Conservation (phyloP, 176 grass and related monocot species). For the Oryza glumipatula region DNA sequence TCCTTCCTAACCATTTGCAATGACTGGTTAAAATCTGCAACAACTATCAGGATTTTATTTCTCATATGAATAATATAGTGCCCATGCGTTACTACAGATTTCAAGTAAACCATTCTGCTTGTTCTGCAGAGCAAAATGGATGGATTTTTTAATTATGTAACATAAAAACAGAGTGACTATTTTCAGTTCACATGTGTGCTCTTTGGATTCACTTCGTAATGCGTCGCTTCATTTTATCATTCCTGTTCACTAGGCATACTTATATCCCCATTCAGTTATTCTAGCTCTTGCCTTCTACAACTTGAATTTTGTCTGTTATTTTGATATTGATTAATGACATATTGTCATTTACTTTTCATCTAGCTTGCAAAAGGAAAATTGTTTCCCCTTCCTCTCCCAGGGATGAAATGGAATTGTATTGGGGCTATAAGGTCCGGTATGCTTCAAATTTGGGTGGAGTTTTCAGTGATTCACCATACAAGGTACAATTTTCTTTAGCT, state of each 20-base stretch:
- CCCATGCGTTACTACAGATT: not conserved
- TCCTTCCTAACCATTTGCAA: conserved; percentile 19
- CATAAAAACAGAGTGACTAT: not conserved
- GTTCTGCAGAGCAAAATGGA: not conserved
- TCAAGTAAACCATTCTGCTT: not conserved
- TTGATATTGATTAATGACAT: conserved; percentile 29
- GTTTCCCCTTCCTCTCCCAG: conserved; percentile 56
- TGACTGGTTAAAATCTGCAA: not conserved
- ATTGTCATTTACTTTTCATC: conserved; percentile 23
- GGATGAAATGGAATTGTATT: conserved; percentile 75
- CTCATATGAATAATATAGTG: not conserved
- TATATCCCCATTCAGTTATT: not conserved
- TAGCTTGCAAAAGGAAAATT: conserved; percentile 72
- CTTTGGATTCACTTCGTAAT: not conserved
- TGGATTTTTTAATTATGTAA: not conserved
- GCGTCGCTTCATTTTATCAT: not conserved
- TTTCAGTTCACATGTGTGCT: not conserved
- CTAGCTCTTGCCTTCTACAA: conserved; percentile 4
- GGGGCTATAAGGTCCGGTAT: conserved; percentile 96
- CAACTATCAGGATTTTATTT: not conserved
- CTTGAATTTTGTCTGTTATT: conserved; percentile 20
- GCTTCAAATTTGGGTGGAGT: conserved; percentile 79
- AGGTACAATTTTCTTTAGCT: conserved; percentile 62
- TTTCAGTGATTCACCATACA: conserved; percentile 62
- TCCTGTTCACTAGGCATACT: not conserved